Evolutionary conservation across 1,284 basidiomycete genomes (phyloP), one percentile per base, ranked within the genome.

Genomic region (Rhodotorula sp.): DNA sequence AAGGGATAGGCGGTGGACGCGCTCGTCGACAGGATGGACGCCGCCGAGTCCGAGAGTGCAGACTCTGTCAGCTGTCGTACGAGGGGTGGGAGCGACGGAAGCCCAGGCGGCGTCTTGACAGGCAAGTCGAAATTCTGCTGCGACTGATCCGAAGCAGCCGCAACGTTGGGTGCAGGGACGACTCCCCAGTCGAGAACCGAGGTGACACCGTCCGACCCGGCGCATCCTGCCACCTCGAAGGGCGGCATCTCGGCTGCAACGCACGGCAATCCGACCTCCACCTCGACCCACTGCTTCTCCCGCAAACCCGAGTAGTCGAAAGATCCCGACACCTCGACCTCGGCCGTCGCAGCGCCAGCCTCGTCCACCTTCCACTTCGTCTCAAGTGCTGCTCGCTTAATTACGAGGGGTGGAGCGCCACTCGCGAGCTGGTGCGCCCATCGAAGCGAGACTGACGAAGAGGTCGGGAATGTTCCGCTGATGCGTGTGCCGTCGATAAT

Each of bases 401-500:
- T 9, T 24, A 63, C 34, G 39, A 62, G 34, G 0, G 36, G 36
- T 2, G 57, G n/a, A 1, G 44, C 22, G 15, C 11, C 49, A 2
- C n/a, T 34, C 1, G 59, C 22, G 30, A 55, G 48, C 13, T 60
- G 67, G 15, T 49, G 56, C 0, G 59, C 54, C 70, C 70, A 74
- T 2, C 64, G 62, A 0, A 74, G 47, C 19, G 51, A 48, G 15
- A 74, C 27, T 2, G 44, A 19, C 1, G 64, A 39, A 1, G 70
- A 48, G 0, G 70, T 56, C 7, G 66, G 52, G 51, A 74, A 74
- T 15, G 64, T 62, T 29, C 72, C 70, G 29, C n/a, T 67, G 36
- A 74, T 52, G 17, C 49, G 46, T 0, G 67, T 67, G 8, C 60
- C 27, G 8, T 27, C n/a, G 19, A 32, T 4, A 29, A 54, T n/a